Evolutionary conservation across 2,329 filamentous ascomycete species (phyloP), one percentile per base, ranked within the genome.

Genomic region (Trichoderma cornu-damae): DNA sequence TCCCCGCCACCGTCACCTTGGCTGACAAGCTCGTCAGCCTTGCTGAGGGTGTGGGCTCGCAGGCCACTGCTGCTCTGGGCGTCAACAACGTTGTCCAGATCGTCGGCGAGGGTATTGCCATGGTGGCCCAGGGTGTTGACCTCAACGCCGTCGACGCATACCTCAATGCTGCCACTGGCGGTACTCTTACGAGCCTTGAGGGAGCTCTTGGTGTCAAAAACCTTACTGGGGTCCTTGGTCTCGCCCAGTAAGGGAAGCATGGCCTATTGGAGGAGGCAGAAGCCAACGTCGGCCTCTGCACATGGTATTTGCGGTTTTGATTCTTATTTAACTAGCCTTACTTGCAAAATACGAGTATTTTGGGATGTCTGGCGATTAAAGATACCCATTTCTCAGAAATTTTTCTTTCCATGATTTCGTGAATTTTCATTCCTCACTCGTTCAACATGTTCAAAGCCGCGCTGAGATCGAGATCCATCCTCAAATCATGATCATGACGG

Each of bases 51-150:
- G 61, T 61, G 30, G 48, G 59, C 24, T 34, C 37, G n/a, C 6
- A 34, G 26, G 35, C 46, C 59, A 24, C 16, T 22, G 52, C 32
- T 18, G 34, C 42, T 1, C 32, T 28, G 20, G 42, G 22, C n/a
- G 12, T 55, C 11, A 48, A 57, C 34, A 59, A 53, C 40, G 28
- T 59, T 32, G 57, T 65, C 37, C 55, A 62, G 42, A 60, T 63
- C 58, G 59, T 65, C 43, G 64, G 63, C 35, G 61, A 66, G 61
- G 64, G 61, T 35, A 44, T 66, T 20, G 61, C 60, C 44, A 61
- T 65, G 59, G 50, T 62, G 11, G 44, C 61, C 44, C 61, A 65
- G 34, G 63, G 63, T 22, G 52, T 63, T 30, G 59, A 61, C 32
- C 43, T 66, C 37, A 38, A 53, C 35, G 59, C 60, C 6, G 63